Evolutionary conservation across 257 asterid genomes (phyloP).

Genomic region (Rauvolfia tetraphylla): DNA sequence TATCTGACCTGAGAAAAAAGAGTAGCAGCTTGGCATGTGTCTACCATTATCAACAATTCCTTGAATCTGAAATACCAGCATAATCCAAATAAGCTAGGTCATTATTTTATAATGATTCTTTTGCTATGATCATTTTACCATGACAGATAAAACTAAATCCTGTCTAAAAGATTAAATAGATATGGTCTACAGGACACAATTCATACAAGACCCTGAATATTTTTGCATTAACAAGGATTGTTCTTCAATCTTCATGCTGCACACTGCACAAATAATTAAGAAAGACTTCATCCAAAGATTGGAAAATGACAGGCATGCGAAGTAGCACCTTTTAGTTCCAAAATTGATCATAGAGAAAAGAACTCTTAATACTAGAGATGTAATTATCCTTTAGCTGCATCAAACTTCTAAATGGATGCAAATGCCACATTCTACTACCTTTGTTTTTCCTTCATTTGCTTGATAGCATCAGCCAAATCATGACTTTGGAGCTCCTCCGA

Average conservation of each 20-base stretch:
- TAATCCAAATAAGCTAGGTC: slow-evolving; percentile 14
- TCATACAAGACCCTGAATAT: not conserved
- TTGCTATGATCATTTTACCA: too few species aligned
- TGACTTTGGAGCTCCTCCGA: slow-evolving; percentile 98
- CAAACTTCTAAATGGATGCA: not conserved
- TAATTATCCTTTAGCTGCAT: not conserved
- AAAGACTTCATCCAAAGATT: not conserved
- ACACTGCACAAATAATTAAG: not conserved
- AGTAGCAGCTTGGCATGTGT: slow-evolving; percentile 99
- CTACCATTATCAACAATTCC: slow-evolving; percentile 97
- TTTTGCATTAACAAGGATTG: not conserved
- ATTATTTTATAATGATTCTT: not conserved
- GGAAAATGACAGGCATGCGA: not conserved
- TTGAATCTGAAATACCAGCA: slow-evolving; percentile 62
- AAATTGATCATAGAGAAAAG: not conserved
- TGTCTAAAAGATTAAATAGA: not conserved
- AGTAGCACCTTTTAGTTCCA: not conserved
- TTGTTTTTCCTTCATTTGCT: slow-evolving; percentile 97
- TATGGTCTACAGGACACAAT: not conserved
- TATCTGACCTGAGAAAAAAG: slow-evolving; percentile 78
- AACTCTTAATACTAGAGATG: not conserved
- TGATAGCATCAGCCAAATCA: slow-evolving; percentile 96
- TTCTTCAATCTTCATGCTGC: not conserved
- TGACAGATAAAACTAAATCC: slow-evolving; percentile 4
- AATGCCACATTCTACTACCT: slow-evolving; percentile 40